Conservation (phyloP, 2,329 filamentous ascomycete genomes). For the Phoma sp. region DNA sequence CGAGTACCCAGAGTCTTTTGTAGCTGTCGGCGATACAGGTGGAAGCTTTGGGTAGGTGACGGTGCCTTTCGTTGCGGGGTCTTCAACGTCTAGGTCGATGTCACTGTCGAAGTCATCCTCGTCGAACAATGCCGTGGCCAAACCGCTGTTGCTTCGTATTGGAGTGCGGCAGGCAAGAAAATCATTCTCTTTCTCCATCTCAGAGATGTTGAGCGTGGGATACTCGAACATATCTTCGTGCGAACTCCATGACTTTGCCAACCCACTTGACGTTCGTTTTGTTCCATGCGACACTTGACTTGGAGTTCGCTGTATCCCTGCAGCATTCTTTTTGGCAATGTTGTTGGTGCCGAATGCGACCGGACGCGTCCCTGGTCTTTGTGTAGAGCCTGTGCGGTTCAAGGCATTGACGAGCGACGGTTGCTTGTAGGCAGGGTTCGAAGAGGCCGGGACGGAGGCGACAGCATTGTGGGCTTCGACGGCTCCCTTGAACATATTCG, state of each 20-base stretch:
- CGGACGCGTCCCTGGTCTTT: conserved; percentile 38
- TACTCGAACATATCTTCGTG: conserved; percentile 46
- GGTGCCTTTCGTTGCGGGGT: conserved; percentile 59
- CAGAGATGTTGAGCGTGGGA: conserved; percentile 34
- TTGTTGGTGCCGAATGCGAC: conserved; percentile 42
- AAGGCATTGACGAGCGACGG: conserved; percentile 50
- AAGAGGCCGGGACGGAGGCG: conserved; percentile 27
- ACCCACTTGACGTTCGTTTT: conserved; percentile 57
- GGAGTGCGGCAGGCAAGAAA: conserved; percentile 25
- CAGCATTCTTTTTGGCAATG: conserved; percentile 38
- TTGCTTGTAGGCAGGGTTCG: conserved; percentile 36
- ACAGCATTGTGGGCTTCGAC: conserved; percentile 50
- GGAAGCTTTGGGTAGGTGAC: conserved; percentile 54
- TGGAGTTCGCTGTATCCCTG: conserved; percentile 17
- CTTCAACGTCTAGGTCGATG: conserved; percentile 73
- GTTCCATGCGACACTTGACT: conserved; percentile 39
- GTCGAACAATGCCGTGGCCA: conserved; percentile 59
- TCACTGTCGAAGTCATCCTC: conserved; percentile 91
- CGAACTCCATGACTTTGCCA: conserved; percentile 53
- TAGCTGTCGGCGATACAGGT: conserved; percentile 12
- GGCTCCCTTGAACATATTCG: conserved; percentile 52
- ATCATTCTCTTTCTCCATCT: conserved; percentile 37
- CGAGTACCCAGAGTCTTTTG: conserved; percentile 49
- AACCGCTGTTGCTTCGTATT: conserved; percentile 24
- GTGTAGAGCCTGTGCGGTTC: conserved; percentile 46